Evolutionary conservation across 2,329 filamentous ascomycete species (phyloP).

Genomic region (Calonectria hawksworthii): DNA sequence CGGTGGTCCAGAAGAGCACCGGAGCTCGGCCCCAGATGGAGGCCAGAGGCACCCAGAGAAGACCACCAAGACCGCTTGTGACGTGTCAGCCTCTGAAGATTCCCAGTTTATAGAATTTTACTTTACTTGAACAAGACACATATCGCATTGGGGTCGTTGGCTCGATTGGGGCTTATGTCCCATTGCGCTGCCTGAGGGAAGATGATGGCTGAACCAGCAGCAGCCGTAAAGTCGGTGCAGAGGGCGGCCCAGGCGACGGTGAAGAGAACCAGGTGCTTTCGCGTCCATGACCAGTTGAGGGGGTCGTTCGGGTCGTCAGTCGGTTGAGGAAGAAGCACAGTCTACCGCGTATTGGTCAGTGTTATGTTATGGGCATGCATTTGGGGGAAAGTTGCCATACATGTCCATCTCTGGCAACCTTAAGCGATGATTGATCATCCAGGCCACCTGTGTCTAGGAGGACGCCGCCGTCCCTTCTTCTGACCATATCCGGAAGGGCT

Average conservation of each 20-base stretch:
- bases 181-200: slow-evolving; percentile 30
- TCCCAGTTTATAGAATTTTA: neutral
- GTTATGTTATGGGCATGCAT: neutral
- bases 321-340: slow-evolving; percentile 35
- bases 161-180: slow-evolving; percentile 14
- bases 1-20: slow-evolving; percentile 18
- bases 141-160: slow-evolving; percentile 5
- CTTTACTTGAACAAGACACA: slow-evolving; percentile 21
- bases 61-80: slow-evolving; percentile 7
- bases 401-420: neutral
- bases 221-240: slow-evolving; percentile 28
- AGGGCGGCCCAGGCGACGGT: slow-evolving; percentile 30
- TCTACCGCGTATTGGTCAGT: neutral
- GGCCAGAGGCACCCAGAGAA: slow-evolving; percentile 20
- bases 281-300: slow-evolving; percentile 33
- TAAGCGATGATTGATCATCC: neutral
- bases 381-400: neutral
- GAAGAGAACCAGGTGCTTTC: slow-evolving; percentile 33
- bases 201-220: slow-evolving; percentile 27
- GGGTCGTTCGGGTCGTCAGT: slow-evolving; percentile 29
- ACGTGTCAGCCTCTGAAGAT: neutral
- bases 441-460: neutral
- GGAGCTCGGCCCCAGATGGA: slow-evolving; percentile 23
- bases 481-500: neutral
- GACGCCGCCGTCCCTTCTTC: neutral